Base-by-base conservation (phyloP, 179 eudicot genomes). In the Camellia oleifera region DNA sequence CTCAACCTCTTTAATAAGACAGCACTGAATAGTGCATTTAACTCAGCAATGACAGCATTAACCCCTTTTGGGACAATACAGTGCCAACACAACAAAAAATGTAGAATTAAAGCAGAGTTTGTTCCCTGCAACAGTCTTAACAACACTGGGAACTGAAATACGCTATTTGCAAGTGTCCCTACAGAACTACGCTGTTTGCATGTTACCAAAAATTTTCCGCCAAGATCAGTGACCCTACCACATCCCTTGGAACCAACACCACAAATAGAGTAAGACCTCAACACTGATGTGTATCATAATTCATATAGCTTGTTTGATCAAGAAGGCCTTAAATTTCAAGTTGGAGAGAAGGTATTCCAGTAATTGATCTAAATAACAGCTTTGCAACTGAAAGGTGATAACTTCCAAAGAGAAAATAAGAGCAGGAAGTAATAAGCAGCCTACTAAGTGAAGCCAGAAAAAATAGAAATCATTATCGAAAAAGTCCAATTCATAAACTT, bases 341-440 rank as follows among this genome's bases (percentile, higher is more conserved):
- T 53, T 54, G 48, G 77, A 40, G 46, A 58, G 48, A 57, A 74
- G 11, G 52, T 58, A 17, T 57, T 42, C 14, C 26, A 56, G 20
- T 7, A 57, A 74, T 9, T 13, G 65, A 5, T 42, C 18, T 3
- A 17, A 40, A 57, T 40, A 32, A 17, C 52, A 58, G 65, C 77
- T 75, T 75, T 6, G 48, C 69, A 61, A 5, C 57, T 44, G 56
- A 65, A 18, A 76, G 11, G n/a, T 76, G 53, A 62, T n/a, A 61
- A 62, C 57, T 18, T n/a, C 32, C 9, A 3, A 62, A 15, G 40
- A 32, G 40, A 18, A 58, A 58, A 4, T 42, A 23, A 17, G 54
- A n/a, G 68, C 56, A 44, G 42, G 46, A 63, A 61, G n/a, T 62
- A 3, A 11, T 1, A 75, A 18, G 69, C 50, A 61, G 69, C 4